phyloP scores from a whole-genome alignment of 2,329 filamentous ascomycete species.

The Decorospora gaudefroyi region DNA sequence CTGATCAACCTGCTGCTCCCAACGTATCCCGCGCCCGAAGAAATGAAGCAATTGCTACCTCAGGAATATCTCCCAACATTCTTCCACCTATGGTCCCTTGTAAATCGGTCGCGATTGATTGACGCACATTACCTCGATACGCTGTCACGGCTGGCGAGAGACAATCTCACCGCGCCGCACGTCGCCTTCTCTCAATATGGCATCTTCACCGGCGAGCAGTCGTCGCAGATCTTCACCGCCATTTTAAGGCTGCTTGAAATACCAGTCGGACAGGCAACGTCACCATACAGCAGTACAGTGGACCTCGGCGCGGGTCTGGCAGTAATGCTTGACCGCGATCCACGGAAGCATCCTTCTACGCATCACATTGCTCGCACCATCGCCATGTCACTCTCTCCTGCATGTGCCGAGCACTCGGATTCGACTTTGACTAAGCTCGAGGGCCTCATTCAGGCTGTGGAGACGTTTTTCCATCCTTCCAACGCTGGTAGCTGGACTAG shows the following conservation, averaged over 20 bases:
- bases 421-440: conserved; percentile 86
- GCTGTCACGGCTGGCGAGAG: conserved; percentile 82
- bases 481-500: conserved; percentile 93
- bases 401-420: conserved; percentile 73
- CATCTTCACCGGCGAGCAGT: conserved; percentile 90
- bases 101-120: conserved; percentile 84
- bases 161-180: conserved; percentile 74
- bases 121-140: conserved; percentile 89
- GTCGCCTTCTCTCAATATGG: conserved; percentile 84
- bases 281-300: conserved; percentile 79
- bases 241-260: conserved; percentile 90
- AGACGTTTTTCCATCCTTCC: conserved; percentile 98
- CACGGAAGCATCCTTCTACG: conserved; percentile 86
- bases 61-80: conserved; percentile 89
- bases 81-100: conserved; percentile 94
- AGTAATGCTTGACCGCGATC: conserved; percentile 86
- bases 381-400: conserved; percentile 86
- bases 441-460: conserved; percentile 88
- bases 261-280: conserved; percentile 92
- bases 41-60: conserved; percentile 76
- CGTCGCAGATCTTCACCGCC: conserved; percentile 88
- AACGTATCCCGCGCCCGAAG: conserved; percentile 74
- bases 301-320: conserved; percentile 84
- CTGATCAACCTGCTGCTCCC: conserved; percentile 86
- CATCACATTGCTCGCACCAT: conserved; percentile 94